These are phyloP conservation scores for Trichoderma atrobrunneum DNA, from an alignment of 2,329 filamentous ascomycete genomes.

Conservation along the genomic window DNA sequence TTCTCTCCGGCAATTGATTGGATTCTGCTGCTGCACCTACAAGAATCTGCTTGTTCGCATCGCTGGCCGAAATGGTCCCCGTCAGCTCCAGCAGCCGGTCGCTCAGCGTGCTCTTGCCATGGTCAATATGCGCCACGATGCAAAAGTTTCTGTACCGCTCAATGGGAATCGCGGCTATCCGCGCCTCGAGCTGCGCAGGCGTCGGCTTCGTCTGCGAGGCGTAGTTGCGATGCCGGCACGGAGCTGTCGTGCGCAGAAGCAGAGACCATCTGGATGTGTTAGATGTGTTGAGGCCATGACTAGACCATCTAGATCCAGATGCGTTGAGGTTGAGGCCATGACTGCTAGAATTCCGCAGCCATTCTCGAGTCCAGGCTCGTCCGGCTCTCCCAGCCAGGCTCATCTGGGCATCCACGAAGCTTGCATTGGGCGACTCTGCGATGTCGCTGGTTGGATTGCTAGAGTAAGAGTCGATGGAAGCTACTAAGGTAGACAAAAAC, in stretches of 20 bases:
- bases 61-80: slow-evolving; percentile 81
- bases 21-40: slow-evolving; percentile 27
- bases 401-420: slow-evolving; percentile 31
- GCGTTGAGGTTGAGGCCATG: neutral
- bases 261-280: neutral
- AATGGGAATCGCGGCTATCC: slow-evolving; percentile 73
- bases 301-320: too few relatives aligned
- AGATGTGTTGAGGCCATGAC: neutral
- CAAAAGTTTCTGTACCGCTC: slow-evolving; percentile 91
- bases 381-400: slow-evolving; percentile 37
- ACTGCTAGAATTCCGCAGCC: slow-evolving; percentile 22
- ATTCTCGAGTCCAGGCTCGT: slow-evolving; percentile 39
- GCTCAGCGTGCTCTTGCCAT: slow-evolving; percentile 95
- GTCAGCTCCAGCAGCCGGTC: slow-evolving; percentile 92
- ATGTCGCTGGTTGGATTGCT: neutral
- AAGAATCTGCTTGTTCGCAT: slow-evolving; percentile 86
- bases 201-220: slow-evolving; percentile 29
- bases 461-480: neutral
- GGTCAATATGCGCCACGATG: slow-evolving; percentile 97
- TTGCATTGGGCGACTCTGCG: slow-evolving; percentile 18
- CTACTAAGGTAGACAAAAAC: neutral
- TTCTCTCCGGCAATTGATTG: neutral
- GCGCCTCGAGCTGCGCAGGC: slow-evolving; percentile 38
- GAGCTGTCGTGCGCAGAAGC: neutral
- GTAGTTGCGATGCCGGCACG: neutral